A percentile compares a stretch with the other conserved stretches of the same genome.
phyloP scores from a whole-genome alignment of 768 basidiomycete species.

The Coprinopsis strossmayeri region DNA sequence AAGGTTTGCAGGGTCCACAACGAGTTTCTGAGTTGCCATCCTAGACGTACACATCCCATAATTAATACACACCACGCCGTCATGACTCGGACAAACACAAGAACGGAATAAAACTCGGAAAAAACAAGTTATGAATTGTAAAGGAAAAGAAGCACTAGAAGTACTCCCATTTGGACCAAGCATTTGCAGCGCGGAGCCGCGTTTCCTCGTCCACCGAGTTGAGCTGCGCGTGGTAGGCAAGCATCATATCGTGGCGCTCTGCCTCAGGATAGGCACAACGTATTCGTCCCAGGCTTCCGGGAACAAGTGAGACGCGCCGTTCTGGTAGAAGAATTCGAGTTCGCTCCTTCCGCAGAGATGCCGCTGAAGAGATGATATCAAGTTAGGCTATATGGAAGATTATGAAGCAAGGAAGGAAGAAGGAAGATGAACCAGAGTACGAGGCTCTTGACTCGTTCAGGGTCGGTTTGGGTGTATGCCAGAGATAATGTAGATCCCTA shows the following conservation, averaged over 20 bases:
- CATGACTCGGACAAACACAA: no score
- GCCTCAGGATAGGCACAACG: constrained; percentile 68
- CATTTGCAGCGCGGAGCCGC: constrained; percentile 65
- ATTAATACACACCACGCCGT: no score
- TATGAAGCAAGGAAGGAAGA: background rate
- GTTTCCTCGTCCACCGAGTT: constrained; percentile 64
- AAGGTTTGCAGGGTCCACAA: constrained; percentile 62
- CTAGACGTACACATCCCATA: constrained; percentile 26
- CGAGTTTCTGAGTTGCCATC: constrained; percentile 76
- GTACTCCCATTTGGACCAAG: constrained; percentile 90
- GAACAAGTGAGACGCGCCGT: constrained; percentile 75
- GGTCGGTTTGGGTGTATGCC: constrained; percentile 84
- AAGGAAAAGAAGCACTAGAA: constrained; percentile 31
- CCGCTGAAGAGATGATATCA: constrained; percentile 40
- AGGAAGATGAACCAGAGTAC: constrained; percentile 53
- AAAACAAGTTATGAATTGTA: no score
- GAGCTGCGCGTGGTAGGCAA: constrained; percentile 79
- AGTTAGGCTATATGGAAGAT: background rate
- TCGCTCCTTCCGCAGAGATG: constrained; percentile 88
- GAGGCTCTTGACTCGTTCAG: constrained; percentile 72
- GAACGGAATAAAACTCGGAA: no score
- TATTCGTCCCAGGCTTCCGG: constrained; percentile 91
- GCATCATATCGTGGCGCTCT: constrained; percentile 73
- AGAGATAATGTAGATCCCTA: constrained; percentile 84
- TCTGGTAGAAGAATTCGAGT: constrained; percentile 89